Evolutionary conservation across 345 rosid genomes (phyloP), one percentile per base, ranked within the genome.

Genomic region (Trapa bicornis): DNA sequence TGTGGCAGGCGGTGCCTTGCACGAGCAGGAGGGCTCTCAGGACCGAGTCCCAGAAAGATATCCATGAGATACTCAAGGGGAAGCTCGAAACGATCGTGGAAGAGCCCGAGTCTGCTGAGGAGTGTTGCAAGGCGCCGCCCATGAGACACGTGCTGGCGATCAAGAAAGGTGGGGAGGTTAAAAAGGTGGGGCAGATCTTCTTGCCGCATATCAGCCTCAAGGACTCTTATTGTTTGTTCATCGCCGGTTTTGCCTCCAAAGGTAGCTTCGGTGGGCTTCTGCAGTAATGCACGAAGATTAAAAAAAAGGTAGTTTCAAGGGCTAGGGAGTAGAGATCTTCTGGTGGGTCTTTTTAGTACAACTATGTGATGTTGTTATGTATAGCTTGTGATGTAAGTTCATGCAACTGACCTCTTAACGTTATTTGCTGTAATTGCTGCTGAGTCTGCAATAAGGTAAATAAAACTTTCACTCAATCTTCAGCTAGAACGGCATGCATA

Each of bases 81-180:
- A 80, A 78, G 76, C 77, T 78, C 16, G 65, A 73, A 0, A 75
- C 84, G 1, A 80, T 80, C 56, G 41, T 73, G 35, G 81, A 80
- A 64, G 74, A 69, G 61, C 71, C 58, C 0, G 78, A 75, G 72
- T n/a, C 12, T 13, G 32, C 22, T 0, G 67, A 80, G 7, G 29
- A 65, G 66, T 68, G 61, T 22, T 65, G 53, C 36, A 1, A 12
- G 58, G 39, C 64, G 1, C 68, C 70, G 4, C 67, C 37, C 5
- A 60, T 54, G 5, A 64, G 58, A 35, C 66, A 50, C 41, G 56
- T 50, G 70, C 69, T 61, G 14, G 73, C 64, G 8, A 45, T 72
- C 42, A 72, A 64, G 67, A 76, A 74, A 41, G 75, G 65, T 17
- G 69, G 65, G 68, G 29, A 69, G 65, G 64, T 29, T 37, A 71